Base-by-base conservation (phyloP, 371 early-diverging fungal species). In the Pancytospora epiphaga region DNA sequence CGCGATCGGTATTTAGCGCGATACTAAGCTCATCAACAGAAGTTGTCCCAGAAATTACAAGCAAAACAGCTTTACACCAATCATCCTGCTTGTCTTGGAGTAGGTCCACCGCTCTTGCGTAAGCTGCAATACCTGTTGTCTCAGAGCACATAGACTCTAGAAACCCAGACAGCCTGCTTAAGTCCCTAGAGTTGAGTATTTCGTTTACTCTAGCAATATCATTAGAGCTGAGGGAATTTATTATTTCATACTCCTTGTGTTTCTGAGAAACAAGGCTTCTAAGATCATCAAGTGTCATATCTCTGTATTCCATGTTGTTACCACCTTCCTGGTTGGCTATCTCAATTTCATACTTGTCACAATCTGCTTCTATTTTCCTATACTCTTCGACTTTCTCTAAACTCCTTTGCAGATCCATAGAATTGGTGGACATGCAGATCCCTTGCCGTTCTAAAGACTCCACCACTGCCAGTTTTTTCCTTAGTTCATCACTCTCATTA, bases 321-420 rank as follows among this genome's bases (percentile, higher is more conserved):
- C 32, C 39, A 32, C 43, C 39, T 43, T 72, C 65, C 6, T 22
- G 12, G 58, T 72, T 72, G 15, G 73, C 69, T 0, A 73, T 27
- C 12, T 60, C 56, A 3, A 73, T 50, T 40, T 73, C 73, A 32
- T 58, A 32, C 0, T 56, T 3, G 34, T 73, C 73, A 29, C 68
- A 73, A 49, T 69, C 62, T 39, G 38, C 38, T 50, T 73, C 73
- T 12, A 51, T 38, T 36, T 69, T 33, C 37, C 58, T 50, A 37
- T 30, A 50, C 0, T 38, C 30, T 0, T 61, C 19, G n/a, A 73
- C 39, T 19, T 47, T 39, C 3, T 69, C 47, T 30, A 19, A 19
- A n/a, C 38, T 56, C 33, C 38, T 27, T 33, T 37, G 37, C n/a
- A 69, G 30, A 34, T 52, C 38, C n/a, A 60, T 40, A 2, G 6